Evolutionary conservation across 257 asterid genomes (phyloP), one percentile per base, ranked within the genome.

Genomic region (Ocimum tenuiflorum): DNA sequence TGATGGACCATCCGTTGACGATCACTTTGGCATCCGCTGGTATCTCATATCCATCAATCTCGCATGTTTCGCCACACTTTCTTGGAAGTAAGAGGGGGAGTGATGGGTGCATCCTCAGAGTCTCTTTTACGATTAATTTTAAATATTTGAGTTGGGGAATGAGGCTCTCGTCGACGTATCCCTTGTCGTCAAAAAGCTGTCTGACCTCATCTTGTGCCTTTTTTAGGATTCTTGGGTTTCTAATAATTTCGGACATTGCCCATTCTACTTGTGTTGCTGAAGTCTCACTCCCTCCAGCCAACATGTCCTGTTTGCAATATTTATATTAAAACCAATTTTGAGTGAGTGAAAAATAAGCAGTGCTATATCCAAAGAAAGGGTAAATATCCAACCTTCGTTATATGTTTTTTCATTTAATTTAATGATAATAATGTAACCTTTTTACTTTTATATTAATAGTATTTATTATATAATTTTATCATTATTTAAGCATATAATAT

Each of bases 181-280:
- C 70, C 12, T 46, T 31, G 5, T 17, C 41, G n/a, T 70, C 63
- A 7, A 71, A 72, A 11, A 41, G 46, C 14, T 7, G 45, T 17
- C 81, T 54, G 18, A 71, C 74, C 29, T 77, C 80, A 0, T 29
- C 46, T 22, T 70, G 73, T 2, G 69, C 81, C 66, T 58, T 72
- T 13, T 35, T 10, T 9, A 77, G 45, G 11, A 75, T 10, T 1
- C 65, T 6, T 1, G 76, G 73, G 12, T 75, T 70, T 11, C 33
- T 75, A 2, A 75, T 19, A 23, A 70, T 8, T 35, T 70, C 76
- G 0, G 73, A 12, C 73, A 75, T 76, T 0, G 77, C 73, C 79
- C 80, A 78, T 0, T 74, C 77, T 10, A 54, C 3, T 0, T 63
- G 14, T 1, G 69, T 74, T 0, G 70, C 49, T 0, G 82, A 74